These are phyloP conservation scores for Oryza rufipogon DNA, from an alignment of 176 grass and related monocot species.

Conservation along the genomic window DNA sequence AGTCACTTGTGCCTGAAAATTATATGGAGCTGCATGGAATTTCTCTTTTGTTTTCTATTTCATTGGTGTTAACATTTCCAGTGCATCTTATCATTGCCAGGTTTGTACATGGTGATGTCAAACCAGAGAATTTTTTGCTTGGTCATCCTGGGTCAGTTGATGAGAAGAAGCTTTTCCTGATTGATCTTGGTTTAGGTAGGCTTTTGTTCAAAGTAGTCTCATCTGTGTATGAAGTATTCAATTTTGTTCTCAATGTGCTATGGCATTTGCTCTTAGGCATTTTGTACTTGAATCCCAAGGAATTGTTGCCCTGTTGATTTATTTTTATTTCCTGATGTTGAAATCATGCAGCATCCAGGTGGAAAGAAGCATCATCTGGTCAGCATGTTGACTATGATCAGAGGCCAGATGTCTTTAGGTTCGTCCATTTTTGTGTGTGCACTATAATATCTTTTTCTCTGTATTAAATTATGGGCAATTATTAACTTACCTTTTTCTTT, in stretches of 20 bases:
- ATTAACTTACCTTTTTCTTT: constrained; percentile 32
- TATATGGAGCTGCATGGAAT: constrained; percentile 5
- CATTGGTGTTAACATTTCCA: constrained; percentile 7
- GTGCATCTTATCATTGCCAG: constrained; percentile 35
- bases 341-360: constrained; percentile 76
- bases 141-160: constrained; percentile 82
- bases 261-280: constrained; percentile 7
- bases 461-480: constrained; percentile 17
- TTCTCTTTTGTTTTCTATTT: not conserved
- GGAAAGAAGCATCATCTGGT: constrained; percentile 62
- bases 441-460: constrained; percentile 42
- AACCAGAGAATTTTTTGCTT: constrained; percentile 93
- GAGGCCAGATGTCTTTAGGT: constrained; percentile 90
- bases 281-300: not conserved
- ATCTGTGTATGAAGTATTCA: constrained; percentile 19
- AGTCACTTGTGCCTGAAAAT: constrained; percentile 18
- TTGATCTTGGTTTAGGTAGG: constrained; percentile 95
- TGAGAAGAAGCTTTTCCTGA: constrained; percentile 87
- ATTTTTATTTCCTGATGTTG: constrained; percentile 32
- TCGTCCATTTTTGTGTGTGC: constrained; percentile 26
- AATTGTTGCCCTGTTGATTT: constrained; percentile 11
- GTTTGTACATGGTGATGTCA: constrained; percentile 92
- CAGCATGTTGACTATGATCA: constrained; percentile 90
- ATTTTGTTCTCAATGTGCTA: constrained; percentile 10
- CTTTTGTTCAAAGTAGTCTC: constrained; percentile 8